A percentile compares a stretch with the other conserved stretches of the same genome.
These are phyloP conservation scores for Solanum medicagineum DNA, from an alignment of 257 asterid species.

Conservation along the genomic window DNA sequence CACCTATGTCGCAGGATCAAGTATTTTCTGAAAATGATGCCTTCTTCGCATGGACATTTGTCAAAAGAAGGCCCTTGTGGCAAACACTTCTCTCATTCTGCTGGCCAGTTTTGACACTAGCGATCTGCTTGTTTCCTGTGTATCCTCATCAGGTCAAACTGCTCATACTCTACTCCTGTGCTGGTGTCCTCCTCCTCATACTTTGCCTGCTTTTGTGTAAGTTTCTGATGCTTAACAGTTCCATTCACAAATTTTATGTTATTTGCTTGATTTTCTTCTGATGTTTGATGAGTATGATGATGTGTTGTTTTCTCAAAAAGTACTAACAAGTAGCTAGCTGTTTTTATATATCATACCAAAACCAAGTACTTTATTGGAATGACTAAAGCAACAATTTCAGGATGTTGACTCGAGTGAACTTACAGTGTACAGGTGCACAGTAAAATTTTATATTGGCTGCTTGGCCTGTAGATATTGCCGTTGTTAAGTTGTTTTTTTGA, in stretches of 20 bases:
- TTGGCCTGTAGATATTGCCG: not conserved
- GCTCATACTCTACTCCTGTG: conserved; percentile 85
- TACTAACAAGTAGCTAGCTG: not conserved
- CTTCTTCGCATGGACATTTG: conserved; percentile 95
- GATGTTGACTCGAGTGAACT: not conserved
- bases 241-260: not conserved
- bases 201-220: conserved; percentile 70
- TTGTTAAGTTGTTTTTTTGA: not conserved
- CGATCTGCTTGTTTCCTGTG: conserved; percentile 97
- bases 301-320: not conserved
- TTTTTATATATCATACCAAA: not conserved
- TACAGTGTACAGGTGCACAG: not conserved
- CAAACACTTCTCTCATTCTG: conserved; percentile 95
- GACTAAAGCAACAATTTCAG: not conserved
- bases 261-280: not conserved
- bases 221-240: conserved; percentile 20
- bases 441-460: not conserved
- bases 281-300: not conserved
- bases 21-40: conserved; percentile 88
- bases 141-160: conserved; percentile 94
- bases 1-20: conserved; percentile 61
- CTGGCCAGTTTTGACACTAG: conserved; percentile 96
- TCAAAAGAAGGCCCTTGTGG: conserved; percentile 86
- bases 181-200: conserved; percentile 83
- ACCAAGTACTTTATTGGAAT: not conserved